Percentiles rank a stretch among this genome's conserved stretches.
Conservation (phyloP, 805 yeast species). For the Candida railenensis region DNA sequence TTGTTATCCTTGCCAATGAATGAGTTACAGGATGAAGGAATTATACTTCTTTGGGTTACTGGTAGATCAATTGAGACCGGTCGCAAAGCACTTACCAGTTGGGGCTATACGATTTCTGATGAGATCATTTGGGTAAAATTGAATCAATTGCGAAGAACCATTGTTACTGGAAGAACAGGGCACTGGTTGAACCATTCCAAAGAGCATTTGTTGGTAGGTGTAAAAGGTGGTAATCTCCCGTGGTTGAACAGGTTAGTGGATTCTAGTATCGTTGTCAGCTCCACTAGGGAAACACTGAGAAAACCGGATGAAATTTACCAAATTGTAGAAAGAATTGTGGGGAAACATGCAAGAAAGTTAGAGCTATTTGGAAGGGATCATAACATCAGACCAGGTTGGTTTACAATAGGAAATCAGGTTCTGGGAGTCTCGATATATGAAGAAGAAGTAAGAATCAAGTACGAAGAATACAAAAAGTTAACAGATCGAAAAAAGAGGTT, state of each 20-base stretch:
- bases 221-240: constrained; percentile 67
- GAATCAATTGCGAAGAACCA: constrained; percentile 82
- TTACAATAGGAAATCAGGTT: constrained; percentile 78
- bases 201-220: constrained; percentile 83
- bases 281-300: constrained; percentile 84
- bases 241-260: constrained; percentile 73
- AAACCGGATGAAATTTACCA: constrained; percentile 91
- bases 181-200: constrained; percentile 97
- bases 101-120: constrained; percentile 82
- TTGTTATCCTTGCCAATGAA: constrained; percentile 64
- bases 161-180: constrained; percentile 94
- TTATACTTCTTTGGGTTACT: constrained; percentile 88
- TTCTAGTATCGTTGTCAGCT: constrained; percentile 73
- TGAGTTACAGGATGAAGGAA: constrained; percentile 77
- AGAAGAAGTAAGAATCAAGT: constrained; percentile 49
- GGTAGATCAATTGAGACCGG: constrained; percentile 92
- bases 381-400: constrained; percentile 87
- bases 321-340: constrained; percentile 81
- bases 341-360: constrained; percentile 70
- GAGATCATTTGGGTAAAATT: constrained; percentile 91
- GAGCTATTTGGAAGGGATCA: constrained; percentile 90
- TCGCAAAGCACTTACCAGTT: constrained; percentile 64
- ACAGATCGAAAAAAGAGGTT: background rate
- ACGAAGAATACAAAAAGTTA: constrained; percentile 19
- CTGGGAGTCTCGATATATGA: constrained; percentile 59